Evolutionary conservation across 768 basidiomycete species (phyloP), one percentile per base, ranked within the genome.

Genomic region (Boletales sp.): DNA sequence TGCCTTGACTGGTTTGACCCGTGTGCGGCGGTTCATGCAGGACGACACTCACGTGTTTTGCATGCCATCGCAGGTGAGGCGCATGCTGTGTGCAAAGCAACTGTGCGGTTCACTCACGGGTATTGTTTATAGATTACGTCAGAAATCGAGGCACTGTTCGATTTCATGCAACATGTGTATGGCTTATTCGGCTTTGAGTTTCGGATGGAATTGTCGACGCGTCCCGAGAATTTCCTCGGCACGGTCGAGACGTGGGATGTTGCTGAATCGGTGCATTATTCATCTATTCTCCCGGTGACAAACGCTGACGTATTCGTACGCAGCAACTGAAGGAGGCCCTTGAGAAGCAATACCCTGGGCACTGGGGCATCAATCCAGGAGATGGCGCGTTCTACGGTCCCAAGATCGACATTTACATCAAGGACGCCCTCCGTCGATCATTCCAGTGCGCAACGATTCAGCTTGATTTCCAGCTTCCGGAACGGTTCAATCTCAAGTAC

Each of bases 341-440:
- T 45, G 90, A 98, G 32, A 86, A 84, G 60, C 80, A 82, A 50
- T 87, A 94, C 58, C 82, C 91, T 0, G 93, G 90, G 41, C 79
- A 88, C 57, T 99, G 97, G 97, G 80, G 84, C 47, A 69, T 94
- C 50, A 97, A 97, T 69, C 90, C 90, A 9, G 95, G 94, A 40
- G 97, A 99, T 62, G 97, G 97, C 43, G 97, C 97, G 10, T 99
- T 99, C 80, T 99, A 99, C 72, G 97, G 97, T 0, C 97, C 97
- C 55, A 98, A 98, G 76, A 95, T 97, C 62, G 97, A 98, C 70
- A 95, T 99, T 73, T 92, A 89, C 52, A 88, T 98, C 65, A 82
- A 84, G 21, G 97, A 99, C 61, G 94, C 97, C 1, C 77, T 98
- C 19, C 82, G 79, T 34, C 84, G 97, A 40, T 91, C 92, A 19